phyloP scores from a whole-genome alignment of 2,329 filamentous ascomycete genomes.

The Bipolaris victoriae region DNA sequence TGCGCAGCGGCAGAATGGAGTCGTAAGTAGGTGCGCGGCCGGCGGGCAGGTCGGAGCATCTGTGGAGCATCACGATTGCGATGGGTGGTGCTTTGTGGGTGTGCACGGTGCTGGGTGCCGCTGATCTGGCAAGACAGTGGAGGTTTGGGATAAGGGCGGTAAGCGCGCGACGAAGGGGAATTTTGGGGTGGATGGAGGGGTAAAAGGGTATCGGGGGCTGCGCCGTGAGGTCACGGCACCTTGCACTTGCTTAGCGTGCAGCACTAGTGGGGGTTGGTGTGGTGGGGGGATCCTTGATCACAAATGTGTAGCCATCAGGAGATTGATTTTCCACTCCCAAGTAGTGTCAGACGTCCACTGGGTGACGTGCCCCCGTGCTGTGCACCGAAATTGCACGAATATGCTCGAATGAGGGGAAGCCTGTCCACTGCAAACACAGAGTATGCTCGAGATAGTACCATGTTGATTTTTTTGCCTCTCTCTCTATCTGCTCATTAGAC shows the following conservation, averaged over 20 bases:
- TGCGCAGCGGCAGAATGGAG: too few relatives aligned
- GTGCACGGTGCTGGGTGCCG: not conserved
- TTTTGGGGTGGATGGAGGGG: constrained; percentile 12
- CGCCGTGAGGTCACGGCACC: constrained; percentile 18
- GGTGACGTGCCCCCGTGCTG: constrained; percentile 4
- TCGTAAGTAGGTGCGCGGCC: too few relatives aligned
- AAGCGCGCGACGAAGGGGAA: constrained; percentile 14
- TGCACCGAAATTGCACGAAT: not conserved
- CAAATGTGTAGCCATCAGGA: constrained; percentile 3
- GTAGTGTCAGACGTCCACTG: not conserved
- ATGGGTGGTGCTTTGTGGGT: not conserved
- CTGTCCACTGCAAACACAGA: not conserved
- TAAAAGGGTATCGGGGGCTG: constrained; percentile 11
- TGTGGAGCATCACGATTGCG: not conserved
- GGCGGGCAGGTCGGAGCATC: not conserved
- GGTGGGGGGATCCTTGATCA: constrained; percentile 11
- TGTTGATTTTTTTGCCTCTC: constrained; percentile 10
- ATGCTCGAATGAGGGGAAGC: not conserved
- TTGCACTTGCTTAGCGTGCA: constrained; percentile 16
- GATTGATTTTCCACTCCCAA: not conserved
- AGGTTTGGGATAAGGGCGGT: constrained; percentile 10
- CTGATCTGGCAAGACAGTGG: not conserved
- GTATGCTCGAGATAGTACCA: constrained; percentile 6
- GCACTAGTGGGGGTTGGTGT: constrained; percentile 12
- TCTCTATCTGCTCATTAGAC: constrained; percentile 13